Conservation (phyloP, 805 yeast genomes). For the Barnettozyma sucrosica region DNA sequence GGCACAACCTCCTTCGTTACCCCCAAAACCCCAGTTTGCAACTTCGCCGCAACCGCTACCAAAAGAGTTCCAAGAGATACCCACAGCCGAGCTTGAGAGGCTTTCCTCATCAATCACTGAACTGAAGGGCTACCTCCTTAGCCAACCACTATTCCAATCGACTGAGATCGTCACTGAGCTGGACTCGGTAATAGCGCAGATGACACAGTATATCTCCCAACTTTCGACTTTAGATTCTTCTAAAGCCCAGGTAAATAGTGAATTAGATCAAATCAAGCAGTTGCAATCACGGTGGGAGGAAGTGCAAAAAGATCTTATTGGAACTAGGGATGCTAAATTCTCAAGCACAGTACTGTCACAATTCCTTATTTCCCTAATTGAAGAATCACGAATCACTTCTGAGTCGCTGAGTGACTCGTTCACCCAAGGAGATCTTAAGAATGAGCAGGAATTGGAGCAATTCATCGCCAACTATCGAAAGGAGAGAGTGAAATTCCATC, state of each 20-base stretch:
- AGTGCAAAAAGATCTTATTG: slow-evolving; percentile 30
- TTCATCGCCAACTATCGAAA: slow-evolving; percentile 39
- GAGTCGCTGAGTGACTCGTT: slow-evolving; percentile 31
- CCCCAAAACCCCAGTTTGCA: slow-evolving; percentile 3
- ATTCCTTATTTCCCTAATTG: slow-evolving; percentile 26
- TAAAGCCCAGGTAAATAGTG: slow-evolving; percentile 19
- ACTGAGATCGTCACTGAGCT: slow-evolving; percentile 20
- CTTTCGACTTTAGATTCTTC: slow-evolving; percentile 26
- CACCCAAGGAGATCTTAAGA: slow-evolving; percentile 19
- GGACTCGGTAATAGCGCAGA: slow-evolving; percentile 22
- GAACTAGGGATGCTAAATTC: slow-evolving; percentile 29
- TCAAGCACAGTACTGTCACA: slow-evolving; percentile 30
- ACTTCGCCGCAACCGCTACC: slow-evolving; percentile 14
- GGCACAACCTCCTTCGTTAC: slow-evolving; percentile 6
- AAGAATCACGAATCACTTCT: slow-evolving; percentile 29
- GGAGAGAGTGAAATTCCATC: slow-evolving; percentile 38
- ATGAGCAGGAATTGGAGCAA: slow-evolving; percentile 27
- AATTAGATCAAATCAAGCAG: slow-evolving; percentile 5
- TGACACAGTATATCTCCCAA: slow-evolving; percentile 25
- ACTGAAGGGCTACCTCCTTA: slow-evolving; percentile 27
- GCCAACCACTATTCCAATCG: slow-evolving; percentile 19
- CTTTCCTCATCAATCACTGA: slow-evolving; percentile 18
- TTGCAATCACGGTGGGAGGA: slow-evolving; percentile 31
- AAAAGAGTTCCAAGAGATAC: slow-evolving; percentile 15
- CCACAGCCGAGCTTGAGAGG: slow-evolving; percentile 21